phyloP scores from a whole-genome alignment of 495 filamentous ascomycete genomes.

The Aspergillus leporis region DNA sequence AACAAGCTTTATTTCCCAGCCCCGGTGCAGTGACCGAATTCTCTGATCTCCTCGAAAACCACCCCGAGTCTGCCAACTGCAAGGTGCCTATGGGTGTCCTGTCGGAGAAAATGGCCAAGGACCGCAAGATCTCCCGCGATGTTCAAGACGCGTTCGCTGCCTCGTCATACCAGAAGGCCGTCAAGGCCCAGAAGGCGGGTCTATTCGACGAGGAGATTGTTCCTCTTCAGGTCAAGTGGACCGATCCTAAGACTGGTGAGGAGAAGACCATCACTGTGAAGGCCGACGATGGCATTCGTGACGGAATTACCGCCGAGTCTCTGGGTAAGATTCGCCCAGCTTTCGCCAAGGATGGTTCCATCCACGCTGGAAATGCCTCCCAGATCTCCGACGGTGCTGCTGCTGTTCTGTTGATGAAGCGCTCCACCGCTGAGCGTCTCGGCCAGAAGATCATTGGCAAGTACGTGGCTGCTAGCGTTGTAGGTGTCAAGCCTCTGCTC shows the following conservation, averaged over 20 bases:
- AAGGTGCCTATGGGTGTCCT: conserved; percentile 97
- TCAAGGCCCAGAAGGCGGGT: conserved; percentile 80
- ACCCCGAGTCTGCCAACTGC: conserved; percentile 87
- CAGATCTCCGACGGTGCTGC: conserved; percentile 97
- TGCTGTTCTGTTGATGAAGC: conserved; percentile 93
- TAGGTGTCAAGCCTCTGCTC: conserved; percentile 87
- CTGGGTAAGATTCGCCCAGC: conserved; percentile 88
- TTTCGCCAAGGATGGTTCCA: conserved; percentile 87
- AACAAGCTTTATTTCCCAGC: conserved; percentile 35
- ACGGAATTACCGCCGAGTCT: conserved; percentile 82
- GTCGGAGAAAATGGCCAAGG: conserved; percentile 93
- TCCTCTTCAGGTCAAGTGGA: conserved; percentile 77
- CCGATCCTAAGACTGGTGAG: conserved; percentile 89
- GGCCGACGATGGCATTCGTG: conserved; percentile 83
- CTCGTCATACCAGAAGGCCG: conserved; percentile 83
- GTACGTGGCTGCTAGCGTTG: conserved; percentile 79
- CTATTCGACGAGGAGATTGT: conserved; percentile 93
- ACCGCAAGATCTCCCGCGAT: conserved; percentile 67
- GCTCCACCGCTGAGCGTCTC: conserved; percentile 83
- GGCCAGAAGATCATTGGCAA: conserved; percentile 90
- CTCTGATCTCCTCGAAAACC: conserved; percentile 82
- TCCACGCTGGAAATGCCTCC: conserved; percentile 93
- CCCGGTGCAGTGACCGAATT: conserved; percentile 91
- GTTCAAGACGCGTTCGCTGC: conserved; percentile 90
- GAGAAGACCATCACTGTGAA: conserved; percentile 80